phyloP scores from a whole-genome alignment of 768 basidiomycete genomes.

The Leccinum variicolor region DNA sequence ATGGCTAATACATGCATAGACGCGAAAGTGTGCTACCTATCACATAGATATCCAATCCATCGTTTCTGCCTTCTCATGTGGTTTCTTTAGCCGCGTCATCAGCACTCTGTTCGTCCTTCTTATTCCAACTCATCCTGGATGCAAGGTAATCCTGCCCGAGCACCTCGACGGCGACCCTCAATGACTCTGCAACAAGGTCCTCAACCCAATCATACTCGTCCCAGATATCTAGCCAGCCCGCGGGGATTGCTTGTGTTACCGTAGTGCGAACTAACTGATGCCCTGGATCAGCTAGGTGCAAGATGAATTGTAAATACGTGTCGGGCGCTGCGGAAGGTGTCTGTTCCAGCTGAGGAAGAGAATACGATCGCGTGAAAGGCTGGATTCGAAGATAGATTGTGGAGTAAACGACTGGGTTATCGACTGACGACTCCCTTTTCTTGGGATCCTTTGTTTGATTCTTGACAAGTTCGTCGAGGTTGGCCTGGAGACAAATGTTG shows the following conservation, averaged over 20 bases:
- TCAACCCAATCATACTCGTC: constrained; percentile 96
- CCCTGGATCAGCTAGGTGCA: constrained; percentile 69
- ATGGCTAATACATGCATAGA: constrained; percentile 11
- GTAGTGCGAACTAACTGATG: constrained; percentile 78
- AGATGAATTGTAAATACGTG: constrained; percentile 56
- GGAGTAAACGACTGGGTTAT: constrained; percentile 76
- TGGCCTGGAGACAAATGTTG: constrained; percentile 49
- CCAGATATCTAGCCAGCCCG: constrained; percentile 86
- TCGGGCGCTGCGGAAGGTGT: constrained; percentile 23
- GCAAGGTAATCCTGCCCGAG: constrained; percentile 91
- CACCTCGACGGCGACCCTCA: constrained; percentile 83
- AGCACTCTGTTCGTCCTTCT: constrained; percentile 23
- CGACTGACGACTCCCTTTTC: constrained; percentile 28
- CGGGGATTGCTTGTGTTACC: constrained; percentile 79
- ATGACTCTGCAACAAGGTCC: constrained; percentile 83
- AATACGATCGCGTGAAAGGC: constrained; percentile 65
- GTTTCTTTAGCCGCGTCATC: constrained; percentile 8
- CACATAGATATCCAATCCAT: constrained; percentile 5
- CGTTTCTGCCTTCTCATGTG: constrained; percentile 3
- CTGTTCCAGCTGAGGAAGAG: constrained; percentile 35
- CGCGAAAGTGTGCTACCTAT: constrained; percentile 5
- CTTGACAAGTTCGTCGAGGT: constrained; percentile 73
- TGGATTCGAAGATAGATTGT: constrained; percentile 93
- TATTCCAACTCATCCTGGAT: constrained; percentile 79
- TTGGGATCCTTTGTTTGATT: constrained; percentile 42